phyloP scores from a whole-genome alignment of 2,329 filamentous ascomycete genomes.

The Pseudocercospora vitis region DNA sequence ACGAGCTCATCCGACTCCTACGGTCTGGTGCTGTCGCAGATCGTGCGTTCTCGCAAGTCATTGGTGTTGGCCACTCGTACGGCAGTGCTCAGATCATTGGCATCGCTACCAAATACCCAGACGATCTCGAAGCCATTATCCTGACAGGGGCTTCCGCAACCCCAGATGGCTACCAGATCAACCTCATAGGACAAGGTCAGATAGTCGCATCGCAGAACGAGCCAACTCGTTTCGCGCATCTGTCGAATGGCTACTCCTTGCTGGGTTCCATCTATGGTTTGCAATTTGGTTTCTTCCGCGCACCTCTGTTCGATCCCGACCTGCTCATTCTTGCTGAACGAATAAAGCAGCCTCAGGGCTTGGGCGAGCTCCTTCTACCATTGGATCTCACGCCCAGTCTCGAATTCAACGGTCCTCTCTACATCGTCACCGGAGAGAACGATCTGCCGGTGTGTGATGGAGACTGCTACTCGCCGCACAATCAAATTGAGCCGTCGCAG shows the following conservation, averaged over 20 bases:
- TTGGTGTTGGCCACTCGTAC: constrained; percentile 43
- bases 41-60: constrained; percentile 37
- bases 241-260: constrained; percentile 32
- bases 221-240: constrained; percentile 31
- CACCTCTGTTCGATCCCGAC: constrained; percentile 31
- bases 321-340: constrained; percentile 28
- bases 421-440: constrained; percentile 30
- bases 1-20: constrained; percentile 37
- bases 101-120: constrained; percentile 35
- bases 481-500: constrained; percentile 22
- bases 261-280: constrained; percentile 19
- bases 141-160: constrained; percentile 39
- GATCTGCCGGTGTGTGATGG: constrained; percentile 34
- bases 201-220: constrained; percentile 30
- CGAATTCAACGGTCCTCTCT: constrained; percentile 28
- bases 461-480: constrained; percentile 29
- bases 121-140: constrained; percentile 38
- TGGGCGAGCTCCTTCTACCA: constrained; percentile 33
- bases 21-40: constrained; percentile 30
- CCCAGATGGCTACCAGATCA: constrained; percentile 19
- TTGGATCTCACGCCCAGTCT: constrained; percentile 9
- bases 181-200: constrained; percentile 27
- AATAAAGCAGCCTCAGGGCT: constrained; percentile 28
- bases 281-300: constrained; percentile 35
- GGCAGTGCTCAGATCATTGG: constrained; percentile 37